Base-by-base conservation (phyloP, 768 basidiomycete species). In the Suillus occidentalis region DNA sequence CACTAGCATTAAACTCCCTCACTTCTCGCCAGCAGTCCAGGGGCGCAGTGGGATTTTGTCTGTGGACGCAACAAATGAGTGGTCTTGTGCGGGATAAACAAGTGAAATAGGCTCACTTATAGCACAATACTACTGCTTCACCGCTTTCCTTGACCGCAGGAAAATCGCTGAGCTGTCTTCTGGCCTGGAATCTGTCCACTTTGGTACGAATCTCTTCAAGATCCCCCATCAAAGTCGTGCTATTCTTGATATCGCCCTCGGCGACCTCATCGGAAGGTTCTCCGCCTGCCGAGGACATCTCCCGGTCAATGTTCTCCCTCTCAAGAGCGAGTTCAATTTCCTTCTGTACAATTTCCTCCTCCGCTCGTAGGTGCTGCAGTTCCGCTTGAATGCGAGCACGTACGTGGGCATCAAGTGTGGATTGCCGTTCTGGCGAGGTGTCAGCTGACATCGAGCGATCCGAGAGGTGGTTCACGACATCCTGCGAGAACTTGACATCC, bases 271-370 rank as follows among this genome's bases (percentile, higher is more conserved):
- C 81, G 55, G 73, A 77, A 60, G 79, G 76, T 37, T 73, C 73
- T 14, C 77, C 77, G 42, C 83, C 85, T 18, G 82, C 81, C 80
- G 84, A 82, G 34, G 76, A 75, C 68, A 80, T 83, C 77, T 95
- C 93, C 64, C 84, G 83, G 75, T 94, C 91, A 60, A 95, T 75
- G 77, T 95, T 96, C 80, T 95, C 94, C 79, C 88, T 90, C 80
- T 95, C 91, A 57, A 96, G 80, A 2, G 91, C 92, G 39, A 74
- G 79, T 71, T 92, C 89, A 40, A 96, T 94, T 78, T 93, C 85
- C 56, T 81, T 78, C 50, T 84, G 86, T 13, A 96, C 88, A 42
- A 79, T 74, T 65, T 87, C 86, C 74, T 94, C 93, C 71, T 92
- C 87, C 36, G 82, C 78, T 39, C 85, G 87, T 68, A 95, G 80